Percentiles rank a stretch among this genome's conserved stretches.
Conservation (phyloP, 2,329 filamentous ascomycete genomes). For the Colletotrichum incanum region DNA sequence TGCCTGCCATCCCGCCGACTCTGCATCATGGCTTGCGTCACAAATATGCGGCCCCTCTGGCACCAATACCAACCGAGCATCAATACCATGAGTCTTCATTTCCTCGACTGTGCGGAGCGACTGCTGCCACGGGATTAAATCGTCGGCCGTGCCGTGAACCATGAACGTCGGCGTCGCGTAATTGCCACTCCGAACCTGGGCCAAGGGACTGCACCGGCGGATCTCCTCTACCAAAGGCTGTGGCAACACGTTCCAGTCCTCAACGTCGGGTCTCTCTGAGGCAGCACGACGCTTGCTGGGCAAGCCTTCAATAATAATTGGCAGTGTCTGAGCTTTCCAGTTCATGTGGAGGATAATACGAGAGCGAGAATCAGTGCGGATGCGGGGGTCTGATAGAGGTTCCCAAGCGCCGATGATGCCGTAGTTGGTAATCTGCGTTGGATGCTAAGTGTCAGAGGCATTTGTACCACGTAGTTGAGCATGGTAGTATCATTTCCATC, state of each 20-base stretch:
- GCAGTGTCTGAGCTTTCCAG: constrained; percentile 56
- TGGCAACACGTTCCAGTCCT: constrained; percentile 37
- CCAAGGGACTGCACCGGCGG: constrained; percentile 32
- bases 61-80: neutral
- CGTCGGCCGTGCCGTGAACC: constrained; percentile 36
- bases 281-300: constrained; percentile 27
- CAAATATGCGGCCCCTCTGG: constrained; percentile 11
- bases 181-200: constrained; percentile 30
- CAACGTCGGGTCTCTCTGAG: neutral
- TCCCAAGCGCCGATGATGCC: constrained; percentile 21
- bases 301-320: constrained; percentile 53
- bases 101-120: constrained; percentile 15
- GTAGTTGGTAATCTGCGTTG: constrained; percentile 15
- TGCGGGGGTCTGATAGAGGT: constrained; percentile 27
- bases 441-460: neutral
- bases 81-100: constrained; percentile 4
- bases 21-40: constrained; percentile 12
- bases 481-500: too few relatives aligned
- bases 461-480: too few relatives aligned
- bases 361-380: constrained; percentile 52
- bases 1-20: constrained; percentile 7
- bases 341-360: constrained; percentile 60
- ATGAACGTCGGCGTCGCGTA: constrained; percentile 38
- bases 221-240: constrained; percentile 25
- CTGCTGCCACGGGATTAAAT: constrained; percentile 39